Evolutionary conservation across 305 asterid species (phyloP).

Genomic region (Fraxinus dipetala): DNA sequence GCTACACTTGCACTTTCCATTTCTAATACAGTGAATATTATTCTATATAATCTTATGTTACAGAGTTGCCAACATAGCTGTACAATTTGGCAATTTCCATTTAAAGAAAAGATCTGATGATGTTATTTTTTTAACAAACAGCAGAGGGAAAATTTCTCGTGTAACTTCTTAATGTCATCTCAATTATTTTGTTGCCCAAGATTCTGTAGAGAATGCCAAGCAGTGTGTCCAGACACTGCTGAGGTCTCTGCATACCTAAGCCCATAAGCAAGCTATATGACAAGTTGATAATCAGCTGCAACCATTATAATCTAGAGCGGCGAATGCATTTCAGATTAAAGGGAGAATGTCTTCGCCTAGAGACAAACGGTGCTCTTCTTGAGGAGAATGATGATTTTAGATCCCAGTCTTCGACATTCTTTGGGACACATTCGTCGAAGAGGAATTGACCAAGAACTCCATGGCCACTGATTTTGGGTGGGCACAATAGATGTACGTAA

Average conservation of each 20-base stretch:
- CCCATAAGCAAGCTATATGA: background rate
- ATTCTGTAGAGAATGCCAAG: background rate
- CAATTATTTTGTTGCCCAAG: background rate
- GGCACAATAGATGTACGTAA: conserved; percentile 45
- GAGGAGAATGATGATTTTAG: conserved; percentile 37
- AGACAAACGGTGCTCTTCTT: conserved; percentile 18
- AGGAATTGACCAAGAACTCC: conserved; percentile 84
- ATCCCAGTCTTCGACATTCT: conserved; percentile 87
- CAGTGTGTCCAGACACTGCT: background rate
- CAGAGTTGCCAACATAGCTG: background rate
- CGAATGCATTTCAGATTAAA: conserved; percentile 88
- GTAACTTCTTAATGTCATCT: background rate
- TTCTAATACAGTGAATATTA: background rate
- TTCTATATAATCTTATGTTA: background rate
- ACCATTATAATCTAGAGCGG: conserved; percentile 57
- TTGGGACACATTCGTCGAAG: conserved; percentile 76
- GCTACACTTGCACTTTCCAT: background rate
- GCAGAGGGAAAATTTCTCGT: background rate
- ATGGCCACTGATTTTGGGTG: conserved; percentile 53
- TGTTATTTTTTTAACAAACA: background rate
- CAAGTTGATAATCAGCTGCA: background rate
- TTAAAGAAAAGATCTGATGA: background rate
- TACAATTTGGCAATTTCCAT: background rate
- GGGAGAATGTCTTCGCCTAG: conserved; percentile 44
- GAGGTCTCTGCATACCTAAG: background rate